These are phyloP conservation scores for Tetracentron sinense DNA, from an alignment of 164 flowering plant genomes.

Conservation along the genomic window DNA sequence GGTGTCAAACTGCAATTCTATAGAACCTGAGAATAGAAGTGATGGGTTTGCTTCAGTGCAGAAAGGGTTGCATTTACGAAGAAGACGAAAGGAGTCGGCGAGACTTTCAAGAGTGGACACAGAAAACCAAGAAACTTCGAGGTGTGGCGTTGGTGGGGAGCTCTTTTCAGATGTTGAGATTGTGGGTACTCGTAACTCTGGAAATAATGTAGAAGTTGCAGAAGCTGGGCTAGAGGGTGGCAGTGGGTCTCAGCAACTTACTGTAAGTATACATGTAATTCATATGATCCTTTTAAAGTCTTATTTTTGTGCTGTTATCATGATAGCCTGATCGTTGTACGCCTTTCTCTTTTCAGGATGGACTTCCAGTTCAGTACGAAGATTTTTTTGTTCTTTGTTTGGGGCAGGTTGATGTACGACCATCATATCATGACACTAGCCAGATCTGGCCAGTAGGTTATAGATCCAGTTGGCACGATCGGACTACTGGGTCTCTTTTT, in stretches of 20 bases:
- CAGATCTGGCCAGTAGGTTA: slow-evolving; percentile 81
- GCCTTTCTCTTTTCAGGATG: slow-evolving; percentile 44
- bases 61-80: slow-evolving; percentile 31
- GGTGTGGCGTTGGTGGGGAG: slow-evolving; percentile 22
- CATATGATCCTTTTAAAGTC: neutral
- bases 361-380: slow-evolving; percentile 77
- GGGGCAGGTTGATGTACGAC: slow-evolving; percentile 72
- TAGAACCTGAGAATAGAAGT: slow-evolving; percentile 27
- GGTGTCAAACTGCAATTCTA: slow-evolving; percentile 20
- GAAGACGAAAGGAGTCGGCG: slow-evolving; percentile 39
- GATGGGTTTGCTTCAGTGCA: slow-evolving; percentile 28
- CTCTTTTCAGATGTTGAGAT: slow-evolving; percentile 24
- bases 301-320: slow-evolving; percentile 4
- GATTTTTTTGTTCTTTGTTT: slow-evolving; percentile 71
- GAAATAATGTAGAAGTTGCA: slow-evolving; percentile 15
- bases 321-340: slow-evolving; percentile 6
- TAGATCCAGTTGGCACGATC: slow-evolving; percentile 91
- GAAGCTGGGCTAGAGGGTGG: slow-evolving; percentile 25
- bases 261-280: slow-evolving; percentile 39
- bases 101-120: slow-evolving; percentile 27
- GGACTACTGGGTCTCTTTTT: slow-evolving; percentile 79
- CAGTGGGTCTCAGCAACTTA: slow-evolving; percentile 24
- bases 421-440: slow-evolving; percentile 53
- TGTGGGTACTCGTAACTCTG: slow-evolving; percentile 20
- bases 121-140: slow-evolving; percentile 32